Conservation (phyloP, 179 eudicot genomes). For the Actinidia arguta region DNA sequence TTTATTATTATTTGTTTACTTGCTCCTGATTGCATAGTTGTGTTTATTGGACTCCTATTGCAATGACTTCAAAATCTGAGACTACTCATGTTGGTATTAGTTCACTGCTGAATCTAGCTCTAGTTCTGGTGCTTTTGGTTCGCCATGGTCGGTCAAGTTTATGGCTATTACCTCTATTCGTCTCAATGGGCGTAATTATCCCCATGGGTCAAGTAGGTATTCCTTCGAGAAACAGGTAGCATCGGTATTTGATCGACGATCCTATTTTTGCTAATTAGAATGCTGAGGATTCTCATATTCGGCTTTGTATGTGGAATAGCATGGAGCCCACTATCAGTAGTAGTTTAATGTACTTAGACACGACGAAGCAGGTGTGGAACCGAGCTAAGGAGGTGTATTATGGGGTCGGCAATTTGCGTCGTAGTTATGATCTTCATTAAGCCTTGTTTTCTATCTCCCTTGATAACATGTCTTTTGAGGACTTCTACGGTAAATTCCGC, state of each 20-base stretch:
- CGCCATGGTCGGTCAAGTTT: too few relatives aligned
- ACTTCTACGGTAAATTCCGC: neutral
- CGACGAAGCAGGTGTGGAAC: neutral
- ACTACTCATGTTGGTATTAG: too few relatives aligned
- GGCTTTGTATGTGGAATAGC: neutral
- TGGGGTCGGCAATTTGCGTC: neutral
- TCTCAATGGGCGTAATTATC: neutral
- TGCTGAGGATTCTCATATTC: neutral
- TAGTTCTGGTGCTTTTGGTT: too few relatives aligned
- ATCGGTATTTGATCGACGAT: neutral
- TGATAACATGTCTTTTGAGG: neutral
- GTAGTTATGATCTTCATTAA: neutral
- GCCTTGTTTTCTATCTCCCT: neutral
- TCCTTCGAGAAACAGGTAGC: too few relatives aligned
- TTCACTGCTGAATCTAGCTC: too few relatives aligned
- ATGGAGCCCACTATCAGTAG: neutral
- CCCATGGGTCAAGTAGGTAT: neutral
- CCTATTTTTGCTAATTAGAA: neutral
- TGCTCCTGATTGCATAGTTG: too few relatives aligned
- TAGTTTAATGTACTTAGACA: neutral
- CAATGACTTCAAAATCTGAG: too few relatives aligned
- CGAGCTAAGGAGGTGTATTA: neutral
- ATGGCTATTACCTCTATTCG: too few relatives aligned
- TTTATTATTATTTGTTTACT: too few relatives aligned
- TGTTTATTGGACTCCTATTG: too few relatives aligned